These are phyloP conservation scores for Hygrophorus russula DNA, from an alignment of 768 basidiomycete species.

Conservation along the genomic window DNA sequence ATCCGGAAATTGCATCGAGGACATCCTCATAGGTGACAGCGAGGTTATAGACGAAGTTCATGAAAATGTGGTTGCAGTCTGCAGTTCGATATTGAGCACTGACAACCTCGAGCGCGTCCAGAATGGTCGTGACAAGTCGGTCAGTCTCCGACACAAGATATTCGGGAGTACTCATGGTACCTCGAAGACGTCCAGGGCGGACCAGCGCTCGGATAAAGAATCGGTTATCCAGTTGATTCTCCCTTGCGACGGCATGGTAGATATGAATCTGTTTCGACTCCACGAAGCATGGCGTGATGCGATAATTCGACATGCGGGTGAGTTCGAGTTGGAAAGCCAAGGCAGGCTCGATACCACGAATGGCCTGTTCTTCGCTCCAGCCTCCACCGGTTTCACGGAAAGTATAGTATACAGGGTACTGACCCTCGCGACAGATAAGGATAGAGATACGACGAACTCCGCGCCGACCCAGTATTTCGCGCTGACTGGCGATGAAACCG, in stretches of 20 bases:
- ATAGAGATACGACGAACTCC: slow-evolving; percentile 90
- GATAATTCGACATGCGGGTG: slow-evolving; percentile 92
- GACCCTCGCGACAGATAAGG: slow-evolving; percentile 80
- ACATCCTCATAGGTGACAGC: slow-evolving; percentile 95
- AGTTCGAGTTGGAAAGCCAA: slow-evolving; percentile 97
- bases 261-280: slow-evolving; percentile 98
- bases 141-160: slow-evolving; percentile 99
- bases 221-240: slow-evolving; percentile 94
- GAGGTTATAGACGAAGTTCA: slow-evolving; percentile 98
- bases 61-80: slow-evolving; percentile 97
- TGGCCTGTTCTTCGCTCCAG: slow-evolving; percentile 93
- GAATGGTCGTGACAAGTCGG: slow-evolving; percentile 83
- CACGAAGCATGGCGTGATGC: slow-evolving; percentile 90
- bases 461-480: slow-evolving; percentile 48
- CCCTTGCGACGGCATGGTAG: slow-evolving; percentile 89
- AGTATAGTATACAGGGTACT: slow-evolving; percentile 94
- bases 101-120: slow-evolving; percentile 93
- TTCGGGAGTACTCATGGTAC: slow-evolving; percentile 89
- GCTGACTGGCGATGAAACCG: slow-evolving; percentile 60
- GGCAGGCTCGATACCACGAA: slow-evolving; percentile 97
- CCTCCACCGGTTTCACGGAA: slow-evolving; percentile 58
- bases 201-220: slow-evolving; percentile 98
- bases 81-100: slow-evolving; percentile 82
- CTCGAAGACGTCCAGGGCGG: slow-evolving; percentile 88
- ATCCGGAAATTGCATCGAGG: slow-evolving; percentile 93